A percentile compares a stretch with the other conserved stretches of the same genome.
These are phyloP conservation scores for Fraxinus latifolia DNA, from an alignment of 305 asterid species.

Conservation along the genomic window DNA sequence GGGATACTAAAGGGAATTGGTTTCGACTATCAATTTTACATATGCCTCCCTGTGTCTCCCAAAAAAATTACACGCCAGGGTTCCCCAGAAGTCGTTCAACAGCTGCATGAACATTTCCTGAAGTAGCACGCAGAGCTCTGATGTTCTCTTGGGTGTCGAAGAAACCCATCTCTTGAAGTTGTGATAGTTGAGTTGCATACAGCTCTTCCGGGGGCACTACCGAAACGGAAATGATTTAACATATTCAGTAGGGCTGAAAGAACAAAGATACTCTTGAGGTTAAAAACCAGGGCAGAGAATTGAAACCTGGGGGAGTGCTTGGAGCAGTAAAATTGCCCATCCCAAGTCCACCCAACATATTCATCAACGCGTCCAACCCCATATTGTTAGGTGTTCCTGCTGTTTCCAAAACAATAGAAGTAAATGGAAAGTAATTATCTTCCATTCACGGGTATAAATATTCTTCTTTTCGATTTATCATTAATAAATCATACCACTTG, in stretches of 20 bases:
- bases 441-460: background rate
- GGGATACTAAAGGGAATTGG: background rate
- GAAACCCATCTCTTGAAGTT: conserved; percentile 63
- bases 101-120: conserved; percentile 64
- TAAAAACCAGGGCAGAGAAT: conserved; percentile 7
- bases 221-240: background rate
- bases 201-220: conserved; percentile 58
- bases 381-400: conserved; percentile 43
- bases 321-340: conserved; percentile 39
- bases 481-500: background rate
- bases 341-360: conserved; percentile 55
- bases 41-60: background rate
- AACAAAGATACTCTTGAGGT: background rate
- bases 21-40: background rate
- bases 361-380: conserved; percentile 42
- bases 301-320: conserved; percentile 38
- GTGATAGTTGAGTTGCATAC: conserved; percentile 55
- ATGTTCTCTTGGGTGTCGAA: conserved; percentile 56
- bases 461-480: background rate
- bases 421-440: conserved; percentile 9
- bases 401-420: background rate
- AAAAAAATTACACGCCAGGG: conserved; percentile 27
- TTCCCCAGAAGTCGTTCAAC: conserved; percentile 57
- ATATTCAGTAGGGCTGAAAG: background rate
- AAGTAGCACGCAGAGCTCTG: conserved; percentile 56